A percentile compares a stretch with the other conserved stretches of the same genome.
Evolutionary conservation across 306 rosid genomes (phyloP).

Genomic region (Quillaja saponaria): DNA sequence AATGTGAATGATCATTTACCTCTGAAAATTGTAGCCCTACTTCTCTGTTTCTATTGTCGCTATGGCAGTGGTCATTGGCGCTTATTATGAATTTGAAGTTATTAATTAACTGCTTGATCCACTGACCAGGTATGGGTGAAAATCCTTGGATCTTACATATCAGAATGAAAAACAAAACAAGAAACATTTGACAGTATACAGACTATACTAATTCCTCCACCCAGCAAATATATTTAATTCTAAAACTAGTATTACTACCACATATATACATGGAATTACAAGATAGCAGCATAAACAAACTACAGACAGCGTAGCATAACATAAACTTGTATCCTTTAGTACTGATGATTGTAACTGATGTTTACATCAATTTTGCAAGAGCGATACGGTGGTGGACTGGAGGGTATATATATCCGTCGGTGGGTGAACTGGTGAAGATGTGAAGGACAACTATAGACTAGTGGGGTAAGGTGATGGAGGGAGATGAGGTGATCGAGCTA

Average conservation of each 20-base stretch:
- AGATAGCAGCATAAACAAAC: background rate
- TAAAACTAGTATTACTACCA: background rate
- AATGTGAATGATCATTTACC: background rate
- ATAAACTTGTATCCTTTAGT: background rate
- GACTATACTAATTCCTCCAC: background rate
- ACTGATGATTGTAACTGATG: background rate
- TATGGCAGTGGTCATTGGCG: no score
- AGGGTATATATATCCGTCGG: background rate
- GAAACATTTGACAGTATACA: background rate
- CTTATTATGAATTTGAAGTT: no score
- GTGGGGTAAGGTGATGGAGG: no score
- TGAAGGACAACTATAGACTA: no score
- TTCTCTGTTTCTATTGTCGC: no score
- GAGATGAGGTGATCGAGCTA: no score
- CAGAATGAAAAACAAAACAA: background rate
- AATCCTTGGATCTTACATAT: no score
- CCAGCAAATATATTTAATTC: background rate
- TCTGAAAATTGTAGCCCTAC: no score
- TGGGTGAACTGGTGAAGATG: no score
- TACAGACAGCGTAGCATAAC: background rate
- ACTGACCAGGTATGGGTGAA: no score
- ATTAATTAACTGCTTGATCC: no score
- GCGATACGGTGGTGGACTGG: background rate
- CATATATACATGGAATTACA: slow-evolving; percentile 8
- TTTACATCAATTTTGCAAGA: slow-evolving; percentile 4